Percentiles rank a stretch among this genome's conserved stretches.
Evolutionary conservation across 2,329 filamentous ascomycete genomes (phyloP).

Genomic region (Alternaria triticina): DNA sequence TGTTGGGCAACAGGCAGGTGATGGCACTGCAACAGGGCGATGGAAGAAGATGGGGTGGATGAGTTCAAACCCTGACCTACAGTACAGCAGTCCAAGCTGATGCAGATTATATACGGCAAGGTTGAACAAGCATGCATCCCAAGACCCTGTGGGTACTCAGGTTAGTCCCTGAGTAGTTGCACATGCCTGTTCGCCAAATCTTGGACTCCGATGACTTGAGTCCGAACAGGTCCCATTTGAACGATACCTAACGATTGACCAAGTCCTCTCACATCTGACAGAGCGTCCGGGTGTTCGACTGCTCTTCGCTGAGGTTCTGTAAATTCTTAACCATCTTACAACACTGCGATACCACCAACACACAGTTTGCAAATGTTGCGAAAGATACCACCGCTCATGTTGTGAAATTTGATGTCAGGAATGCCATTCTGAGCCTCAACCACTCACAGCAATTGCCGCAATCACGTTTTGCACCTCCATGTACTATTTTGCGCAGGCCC

Average conservation of each 20-base stretch:
- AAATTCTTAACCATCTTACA: not conserved
- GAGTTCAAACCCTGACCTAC: not conserved
- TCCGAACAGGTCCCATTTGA: not conserved
- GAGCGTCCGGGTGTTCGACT: not conserved
- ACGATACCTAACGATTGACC: not conserved
- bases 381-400: not conserved
- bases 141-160: not conserved
- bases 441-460: not conserved
- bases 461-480: not conserved
- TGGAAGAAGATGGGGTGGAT: not conserved
- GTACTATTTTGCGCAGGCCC: not conserved
- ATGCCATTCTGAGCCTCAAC: not conserved
- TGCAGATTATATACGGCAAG: not conserved
- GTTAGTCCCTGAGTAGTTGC: not conserved
- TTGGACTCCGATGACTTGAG: not conserved
- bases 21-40: not conserved
- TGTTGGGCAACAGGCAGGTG: not conserved
- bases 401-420: not conserved
- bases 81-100: not conserved
- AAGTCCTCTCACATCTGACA: not conserved
- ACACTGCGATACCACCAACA: not conserved
- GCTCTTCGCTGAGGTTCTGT: not conserved
- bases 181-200: not conserved
- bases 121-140: not conserved
- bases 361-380: not conserved